Percentiles rank a stretch among this genome's conserved stretches.
phyloP scores from a whole-genome alignment of 306 rosid genomes.

The Cicer judaicum region DNA sequence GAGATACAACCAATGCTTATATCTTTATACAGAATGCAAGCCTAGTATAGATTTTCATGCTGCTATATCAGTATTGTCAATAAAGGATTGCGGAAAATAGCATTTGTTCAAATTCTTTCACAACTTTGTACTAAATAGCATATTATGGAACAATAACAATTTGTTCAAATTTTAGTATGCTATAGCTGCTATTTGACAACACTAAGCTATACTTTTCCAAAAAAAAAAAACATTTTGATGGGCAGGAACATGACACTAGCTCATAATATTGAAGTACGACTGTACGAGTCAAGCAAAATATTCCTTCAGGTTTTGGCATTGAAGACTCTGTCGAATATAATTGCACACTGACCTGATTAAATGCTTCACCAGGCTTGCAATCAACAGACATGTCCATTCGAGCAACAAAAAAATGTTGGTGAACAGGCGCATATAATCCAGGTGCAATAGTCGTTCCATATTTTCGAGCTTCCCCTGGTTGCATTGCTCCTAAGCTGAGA shows the following conservation, averaged over 20 bases:
- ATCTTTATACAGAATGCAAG: slow-evolving; percentile 11
- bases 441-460: slow-evolving; percentile 90
- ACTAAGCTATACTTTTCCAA: too few relatives aligned
- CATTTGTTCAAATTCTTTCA: too few relatives aligned
- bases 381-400: slow-evolving; percentile 92
- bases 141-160: too few relatives aligned
- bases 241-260: neutral
- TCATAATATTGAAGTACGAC: neutral
- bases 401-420: slow-evolving; percentile 87
- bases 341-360: slow-evolving; percentile 65
- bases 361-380: slow-evolving; percentile 86
- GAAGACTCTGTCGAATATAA: slow-evolving; percentile 1
- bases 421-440: slow-evolving; percentile 83
- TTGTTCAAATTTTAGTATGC: too few relatives aligned
- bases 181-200: too few relatives aligned
- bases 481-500: slow-evolving; percentile 82
- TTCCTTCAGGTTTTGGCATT: neutral
- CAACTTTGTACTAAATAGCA: too few relatives aligned
- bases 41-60: neutral
- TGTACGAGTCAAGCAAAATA: neutral
- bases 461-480: slow-evolving; percentile 79
- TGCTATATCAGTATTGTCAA: too few relatives aligned
- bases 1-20: neutral
- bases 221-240: neutral
- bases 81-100: too few relatives aligned